Percentiles rank a stretch among this genome's conserved stretches.
These are phyloP conservation scores for Dendryphion nanum DNA, from an alignment of 2,329 filamentous ascomycete genomes.

Conservation along the genomic window DNA sequence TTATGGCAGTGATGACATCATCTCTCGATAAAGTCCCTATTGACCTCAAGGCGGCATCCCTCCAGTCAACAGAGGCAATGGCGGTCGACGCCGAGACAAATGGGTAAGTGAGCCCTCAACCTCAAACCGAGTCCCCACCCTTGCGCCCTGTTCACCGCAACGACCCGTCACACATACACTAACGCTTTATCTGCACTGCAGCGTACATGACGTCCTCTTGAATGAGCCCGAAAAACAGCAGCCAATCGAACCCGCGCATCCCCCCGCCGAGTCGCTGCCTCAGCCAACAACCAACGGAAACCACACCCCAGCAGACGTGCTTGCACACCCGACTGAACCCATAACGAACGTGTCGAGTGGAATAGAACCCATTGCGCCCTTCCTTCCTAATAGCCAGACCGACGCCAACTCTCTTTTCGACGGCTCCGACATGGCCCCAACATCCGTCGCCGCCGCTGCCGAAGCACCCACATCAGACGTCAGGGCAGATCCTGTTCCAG, in stretches of 20 bases:
- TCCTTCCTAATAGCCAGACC: constrained; percentile 41
- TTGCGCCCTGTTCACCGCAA: no score
- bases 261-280: constrained; percentile 9
- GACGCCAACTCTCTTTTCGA: constrained; percentile 42
- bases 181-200: no score
- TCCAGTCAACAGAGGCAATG: constrained; percentile 50
- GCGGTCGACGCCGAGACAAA: constrained; percentile 55
- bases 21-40: constrained; percentile 36
- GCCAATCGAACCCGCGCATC: constrained; percentile 18
- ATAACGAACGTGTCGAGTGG: constrained; percentile 42
- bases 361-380: constrained; percentile 44
- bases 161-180: no score
- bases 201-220: constrained; percentile 36
- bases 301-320: constrained; percentile 18
- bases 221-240: constrained; percentile 26
- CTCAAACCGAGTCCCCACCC: no score
- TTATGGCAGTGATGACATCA: constrained; percentile 43
- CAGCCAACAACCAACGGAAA: constrained; percentile 32
- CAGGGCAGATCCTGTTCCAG: constrained; percentile 26
- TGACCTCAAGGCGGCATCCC: constrained; percentile 53
- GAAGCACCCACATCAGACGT: constrained; percentile 41
- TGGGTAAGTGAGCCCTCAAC: constrained; percentile 54
- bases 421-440: constrained; percentile 23
- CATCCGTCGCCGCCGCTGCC: constrained; percentile 38
- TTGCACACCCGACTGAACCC: constrained; percentile 34